phyloP scores from a whole-genome alignment of 2,329 filamentous ascomycete genomes.

The Chalara sp. region DNA sequence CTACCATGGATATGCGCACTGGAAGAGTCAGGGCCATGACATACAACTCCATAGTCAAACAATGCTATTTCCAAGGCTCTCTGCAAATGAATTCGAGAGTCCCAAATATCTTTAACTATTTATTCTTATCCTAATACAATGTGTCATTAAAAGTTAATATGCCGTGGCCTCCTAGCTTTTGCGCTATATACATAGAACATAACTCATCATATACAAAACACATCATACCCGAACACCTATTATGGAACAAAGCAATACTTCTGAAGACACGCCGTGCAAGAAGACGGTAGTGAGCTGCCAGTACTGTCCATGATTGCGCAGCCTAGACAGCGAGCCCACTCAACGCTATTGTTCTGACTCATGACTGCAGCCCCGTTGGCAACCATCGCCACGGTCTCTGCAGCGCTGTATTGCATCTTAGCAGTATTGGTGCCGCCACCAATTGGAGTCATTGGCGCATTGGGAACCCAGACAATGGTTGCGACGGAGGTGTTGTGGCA shows the following conservation, averaged over 20 bases:
- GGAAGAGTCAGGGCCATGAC: no score
- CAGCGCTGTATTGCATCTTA: conserved; percentile 28
- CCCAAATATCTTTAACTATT: no score
- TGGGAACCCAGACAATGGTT: conserved; percentile 37
- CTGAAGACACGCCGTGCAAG: not conserved
- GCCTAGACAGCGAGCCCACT: conserved; percentile 32
- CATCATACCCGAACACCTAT: not conserved
- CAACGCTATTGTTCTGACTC: conserved; percentile 27
- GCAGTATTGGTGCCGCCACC: conserved; percentile 23
- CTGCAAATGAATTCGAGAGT: no score
- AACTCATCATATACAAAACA: no score
- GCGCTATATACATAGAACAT: no score
- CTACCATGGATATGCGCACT: no score
- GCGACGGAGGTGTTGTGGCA: conserved; percentile 40
- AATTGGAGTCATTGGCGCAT: conserved; percentile 29
- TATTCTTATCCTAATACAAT: no score
- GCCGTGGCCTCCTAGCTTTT: no score
- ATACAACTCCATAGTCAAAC: no score
- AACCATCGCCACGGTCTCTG: conserved; percentile 30
- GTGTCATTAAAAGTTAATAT: no score
- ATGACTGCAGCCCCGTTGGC: conserved; percentile 31
- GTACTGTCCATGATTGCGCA: conserved; percentile 32
- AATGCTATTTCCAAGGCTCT: no score
- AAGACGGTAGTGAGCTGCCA: conserved; percentile 14
- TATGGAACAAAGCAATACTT: not conserved